Percentiles rank a stretch among this genome's conserved stretches.
phyloP scores from a whole-genome alignment of 106 monocot genomes.

The Apostasia ramifera region DNA sequence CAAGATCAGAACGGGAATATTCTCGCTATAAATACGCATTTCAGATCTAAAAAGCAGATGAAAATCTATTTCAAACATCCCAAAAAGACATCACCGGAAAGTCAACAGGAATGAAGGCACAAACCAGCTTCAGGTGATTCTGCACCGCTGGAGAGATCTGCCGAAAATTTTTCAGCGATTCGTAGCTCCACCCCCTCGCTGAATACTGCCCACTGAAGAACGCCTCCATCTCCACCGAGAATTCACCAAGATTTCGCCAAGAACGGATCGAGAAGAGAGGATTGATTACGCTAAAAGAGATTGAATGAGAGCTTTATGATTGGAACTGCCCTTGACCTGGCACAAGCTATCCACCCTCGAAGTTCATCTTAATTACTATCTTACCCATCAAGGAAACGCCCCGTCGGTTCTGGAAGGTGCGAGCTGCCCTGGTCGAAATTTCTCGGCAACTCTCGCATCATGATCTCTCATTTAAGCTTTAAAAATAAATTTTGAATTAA shows the following conservation, averaged over 20 bases:
- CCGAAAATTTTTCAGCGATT: constrained; percentile 64
- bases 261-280: background rate
- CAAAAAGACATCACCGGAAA: background rate
- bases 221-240: constrained; percentile 34
- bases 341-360: background rate
- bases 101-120: background rate
- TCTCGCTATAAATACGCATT: background rate
- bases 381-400: background rate
- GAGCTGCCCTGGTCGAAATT: too few species aligned
- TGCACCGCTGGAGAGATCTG: constrained; percentile 68
- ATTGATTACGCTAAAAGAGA: background rate
- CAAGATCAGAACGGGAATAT: background rate
- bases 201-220: constrained; percentile 27
- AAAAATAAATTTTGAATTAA: too few species aligned
- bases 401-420: too few species aligned
- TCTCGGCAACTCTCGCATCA: too few species aligned
- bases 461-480: too few species aligned
- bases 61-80: background rate
- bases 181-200: constrained; percentile 33
- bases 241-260: background rate
- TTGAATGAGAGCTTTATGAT: background rate
- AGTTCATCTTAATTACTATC: background rate
- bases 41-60: background rate
- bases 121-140: constrained; percentile 71
- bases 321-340: background rate